phyloP scores from a whole-genome alignment of 2,329 filamentous ascomycete genomes.

The Hysterium pulicare region DNA sequence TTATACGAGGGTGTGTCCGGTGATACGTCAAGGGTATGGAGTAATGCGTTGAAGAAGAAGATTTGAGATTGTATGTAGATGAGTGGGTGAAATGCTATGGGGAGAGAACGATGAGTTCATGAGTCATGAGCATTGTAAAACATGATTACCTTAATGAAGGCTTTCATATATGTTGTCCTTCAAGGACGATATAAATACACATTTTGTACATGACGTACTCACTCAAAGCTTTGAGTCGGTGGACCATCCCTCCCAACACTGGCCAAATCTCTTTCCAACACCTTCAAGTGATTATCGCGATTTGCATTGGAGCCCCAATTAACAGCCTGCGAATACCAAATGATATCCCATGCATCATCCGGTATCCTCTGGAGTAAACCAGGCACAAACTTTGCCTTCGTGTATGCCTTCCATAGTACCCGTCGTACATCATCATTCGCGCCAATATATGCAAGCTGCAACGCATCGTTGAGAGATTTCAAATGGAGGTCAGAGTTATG shows the following conservation, averaged over 20 bases:
- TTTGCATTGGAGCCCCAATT: conserved; percentile 34
- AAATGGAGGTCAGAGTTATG: conserved; percentile 32
- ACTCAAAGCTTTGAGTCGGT: too few species aligned
- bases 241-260: conserved; percentile 32
- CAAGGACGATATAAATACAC: too few species aligned
- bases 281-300: conserved; percentile 24
- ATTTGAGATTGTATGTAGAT: too few species aligned
- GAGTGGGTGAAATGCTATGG: too few species aligned
- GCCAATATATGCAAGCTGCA: conserved; percentile 33
- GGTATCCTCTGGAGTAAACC: conserved; percentile 30
- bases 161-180: too few species aligned
- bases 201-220: too few species aligned
- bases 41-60: too few species aligned
- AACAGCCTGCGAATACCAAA: conserved; percentile 38
- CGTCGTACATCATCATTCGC: conserved; percentile 34
- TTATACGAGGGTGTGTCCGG: too few species aligned
- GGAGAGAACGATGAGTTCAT: too few species aligned
- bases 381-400: conserved; percentile 28
- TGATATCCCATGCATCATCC: conserved; percentile 36
- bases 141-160: too few species aligned
- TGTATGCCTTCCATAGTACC: conserved; percentile 36
- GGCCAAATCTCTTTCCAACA: conserved; percentile 27
- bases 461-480: conserved; percentile 32
- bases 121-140: too few species aligned
- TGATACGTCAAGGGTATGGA: too few species aligned